Percentiles rank a stretch among this genome's conserved stretches.
These are phyloP conservation scores for Quambalaria eucalypti DNA, from an alignment of 1,284 basidiomycete species.

Conservation along the genomic window DNA sequence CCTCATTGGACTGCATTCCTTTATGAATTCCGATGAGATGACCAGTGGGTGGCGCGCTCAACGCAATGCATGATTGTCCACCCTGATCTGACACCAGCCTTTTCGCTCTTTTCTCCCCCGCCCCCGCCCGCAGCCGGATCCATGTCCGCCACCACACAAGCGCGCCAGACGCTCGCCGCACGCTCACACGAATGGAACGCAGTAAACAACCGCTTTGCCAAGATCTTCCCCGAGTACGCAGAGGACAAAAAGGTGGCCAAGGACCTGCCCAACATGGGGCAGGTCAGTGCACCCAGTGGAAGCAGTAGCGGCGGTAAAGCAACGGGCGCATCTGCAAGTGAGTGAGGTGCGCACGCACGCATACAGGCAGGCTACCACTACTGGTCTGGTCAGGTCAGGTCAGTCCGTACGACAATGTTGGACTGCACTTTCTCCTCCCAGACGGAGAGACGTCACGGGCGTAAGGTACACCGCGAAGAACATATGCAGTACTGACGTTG, in stretches of 20 bases:
- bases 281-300: not conserved
- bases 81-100: not conserved
- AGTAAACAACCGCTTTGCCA: conserved; percentile 61
- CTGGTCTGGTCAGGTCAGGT: not conserved
- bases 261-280: conserved; percentile 44
- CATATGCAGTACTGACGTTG: no score
- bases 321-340: not conserved
- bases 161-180: conserved; percentile 67
- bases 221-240: conserved; percentile 40
- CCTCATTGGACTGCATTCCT: conserved; percentile 84
- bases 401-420: not conserved
- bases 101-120: not conserved
- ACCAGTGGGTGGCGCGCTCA: conserved; percentile 52
- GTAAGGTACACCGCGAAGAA: not conserved
- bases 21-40: conserved; percentile 94
- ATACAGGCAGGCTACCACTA: not conserved
- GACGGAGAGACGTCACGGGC: no score
- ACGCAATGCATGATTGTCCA: not conserved
- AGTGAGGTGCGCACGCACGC: not conserved
- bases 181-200: conserved; percentile 80
- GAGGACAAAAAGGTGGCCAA: conserved; percentile 3
- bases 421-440: no score
- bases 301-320: not conserved
- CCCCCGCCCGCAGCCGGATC: conserved; percentile 56
- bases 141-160: conserved; percentile 66